Evolutionary conservation across 2,329 filamentous ascomycete species (phyloP).

Genomic region (Helotiales sp.): DNA sequence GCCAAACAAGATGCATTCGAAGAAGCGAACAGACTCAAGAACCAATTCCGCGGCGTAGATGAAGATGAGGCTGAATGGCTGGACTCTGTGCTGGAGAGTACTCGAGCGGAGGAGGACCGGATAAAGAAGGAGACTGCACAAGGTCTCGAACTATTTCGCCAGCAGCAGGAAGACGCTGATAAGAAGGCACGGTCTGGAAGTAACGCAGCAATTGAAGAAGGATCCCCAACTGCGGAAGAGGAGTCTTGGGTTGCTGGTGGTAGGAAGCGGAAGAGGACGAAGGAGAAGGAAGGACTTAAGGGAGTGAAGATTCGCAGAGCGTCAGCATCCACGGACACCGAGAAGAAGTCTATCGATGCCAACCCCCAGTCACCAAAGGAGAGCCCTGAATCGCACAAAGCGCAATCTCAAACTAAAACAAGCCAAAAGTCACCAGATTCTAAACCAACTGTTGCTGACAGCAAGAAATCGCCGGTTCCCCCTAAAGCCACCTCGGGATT

Average conservation of each 20-base stretch:
- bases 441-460: background rate
- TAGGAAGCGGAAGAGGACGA: constrained; percentile 48
- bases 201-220: constrained; percentile 29
- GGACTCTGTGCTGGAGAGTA: constrained; percentile 58
- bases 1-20: constrained; percentile 85
- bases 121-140: constrained; percentile 61
- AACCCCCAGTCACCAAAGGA: constrained; percentile 1
- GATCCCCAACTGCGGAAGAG: constrained; percentile 30
- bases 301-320: constrained; percentile 42
- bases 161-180: constrained; percentile 50
- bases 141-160: constrained; percentile 60
- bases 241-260: constrained; percentile 46
- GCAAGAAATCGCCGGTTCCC: constrained; percentile 27
- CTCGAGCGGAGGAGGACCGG: constrained; percentile 59
- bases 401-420: background rate
- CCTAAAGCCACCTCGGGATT: constrained; percentile 46
- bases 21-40: constrained; percentile 71
- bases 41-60: constrained; percentile 79
- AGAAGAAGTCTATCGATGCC: constrained; percentile 23
- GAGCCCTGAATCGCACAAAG: constrained; percentile 4
- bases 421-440: background rate
- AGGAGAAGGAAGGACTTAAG: constrained; percentile 46
- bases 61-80: constrained; percentile 81
- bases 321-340: constrained; percentile 30
- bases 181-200: constrained; percentile 38